Percentiles rank a stretch among this genome's conserved stretches.
phyloP scores from a whole-genome alignment of 2,329 filamentous ascomycete genomes.

The Golovinomyces cichoracearum region DNA sequence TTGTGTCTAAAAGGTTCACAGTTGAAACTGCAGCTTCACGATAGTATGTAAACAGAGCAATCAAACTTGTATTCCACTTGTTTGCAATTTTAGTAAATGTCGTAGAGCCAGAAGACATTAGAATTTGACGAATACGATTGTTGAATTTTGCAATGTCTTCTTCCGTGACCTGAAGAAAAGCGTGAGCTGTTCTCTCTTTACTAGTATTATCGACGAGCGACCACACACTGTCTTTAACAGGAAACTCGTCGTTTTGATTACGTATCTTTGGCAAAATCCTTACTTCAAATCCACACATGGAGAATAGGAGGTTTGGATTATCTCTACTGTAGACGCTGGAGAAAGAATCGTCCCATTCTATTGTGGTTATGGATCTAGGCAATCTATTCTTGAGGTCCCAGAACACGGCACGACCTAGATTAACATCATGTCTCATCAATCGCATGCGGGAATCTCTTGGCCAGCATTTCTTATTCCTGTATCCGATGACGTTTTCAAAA shows the following conservation, averaged over 20 bases:
- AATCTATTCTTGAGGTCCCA: constrained; percentile 97
- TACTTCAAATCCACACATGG: constrained; percentile 95
- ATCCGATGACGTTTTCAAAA: constrained; percentile 97
- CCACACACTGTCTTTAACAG: constrained; percentile 95
- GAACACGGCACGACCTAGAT: constrained; percentile 87
- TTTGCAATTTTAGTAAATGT: constrained; percentile 99
- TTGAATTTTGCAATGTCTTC: constrained; percentile 98
- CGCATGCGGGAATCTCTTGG: constrained; percentile 93
- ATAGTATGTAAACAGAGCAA: constrained; percentile 95
- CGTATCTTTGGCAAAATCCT: constrained; percentile 85
- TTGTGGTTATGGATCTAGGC: constrained; percentile 80
- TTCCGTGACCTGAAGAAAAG: constrained; percentile 91
- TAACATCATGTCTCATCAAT: constrained; percentile 94
- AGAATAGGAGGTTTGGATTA: constrained; percentile 89
- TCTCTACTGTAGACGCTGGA: constrained; percentile 93
- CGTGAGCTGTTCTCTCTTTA: constrained; percentile 90
- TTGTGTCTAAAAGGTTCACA: constrained; percentile 77
- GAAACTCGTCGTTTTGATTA: constrained; percentile 89
- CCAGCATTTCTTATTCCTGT: constrained; percentile 99
- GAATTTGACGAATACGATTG: constrained; percentile 89
- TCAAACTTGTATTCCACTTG: constrained; percentile 97
- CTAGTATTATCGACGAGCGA: constrained; percentile 86
- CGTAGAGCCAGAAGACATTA: constrained; percentile 98
- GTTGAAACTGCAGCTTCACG: constrained; percentile 93
- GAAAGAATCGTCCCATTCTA: constrained; percentile 98